Evolutionary conservation across 179 eudicot species (phyloP).

Genomic region (Carnegiea gigantea): DNA sequence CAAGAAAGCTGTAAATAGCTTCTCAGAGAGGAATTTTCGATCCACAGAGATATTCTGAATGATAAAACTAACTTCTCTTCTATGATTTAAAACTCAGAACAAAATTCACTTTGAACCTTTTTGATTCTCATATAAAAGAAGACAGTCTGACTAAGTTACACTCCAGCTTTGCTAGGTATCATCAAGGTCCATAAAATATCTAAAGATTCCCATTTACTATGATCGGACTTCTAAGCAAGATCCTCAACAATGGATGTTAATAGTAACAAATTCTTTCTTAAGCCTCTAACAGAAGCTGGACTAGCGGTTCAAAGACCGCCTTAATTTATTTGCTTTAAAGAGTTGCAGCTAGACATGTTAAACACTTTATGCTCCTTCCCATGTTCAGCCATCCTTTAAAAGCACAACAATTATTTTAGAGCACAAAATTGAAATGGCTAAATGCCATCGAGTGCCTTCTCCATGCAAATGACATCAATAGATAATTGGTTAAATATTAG

Average conservation of each 20-base stretch:
- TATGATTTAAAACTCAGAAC: neutral
- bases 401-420: neutral
- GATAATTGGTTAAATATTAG: neutral
- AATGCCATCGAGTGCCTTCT: neutral
- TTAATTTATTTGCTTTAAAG: neutral
- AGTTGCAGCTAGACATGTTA: neutral
- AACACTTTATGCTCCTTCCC: neutral
- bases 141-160: neutral
- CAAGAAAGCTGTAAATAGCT: too few relatives aligned
- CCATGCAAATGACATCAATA: neutral
- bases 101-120: neutral
- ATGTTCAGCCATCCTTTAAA: neutral
- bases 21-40: too few relatives aligned
- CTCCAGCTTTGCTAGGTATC: neutral
- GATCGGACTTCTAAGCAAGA: neutral
- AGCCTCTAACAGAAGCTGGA: neutral
- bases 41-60: neutral
- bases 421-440: neutral
- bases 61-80: neutral
- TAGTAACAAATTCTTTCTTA: neutral
- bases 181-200: neutral
- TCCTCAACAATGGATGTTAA: neutral
- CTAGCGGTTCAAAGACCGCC: neutral
- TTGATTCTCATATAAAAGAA: neutral
- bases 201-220: neutral